Base-by-base conservation (phyloP, 2,329 filamentous ascomycete species). In the Helminthosporium solani region DNA sequence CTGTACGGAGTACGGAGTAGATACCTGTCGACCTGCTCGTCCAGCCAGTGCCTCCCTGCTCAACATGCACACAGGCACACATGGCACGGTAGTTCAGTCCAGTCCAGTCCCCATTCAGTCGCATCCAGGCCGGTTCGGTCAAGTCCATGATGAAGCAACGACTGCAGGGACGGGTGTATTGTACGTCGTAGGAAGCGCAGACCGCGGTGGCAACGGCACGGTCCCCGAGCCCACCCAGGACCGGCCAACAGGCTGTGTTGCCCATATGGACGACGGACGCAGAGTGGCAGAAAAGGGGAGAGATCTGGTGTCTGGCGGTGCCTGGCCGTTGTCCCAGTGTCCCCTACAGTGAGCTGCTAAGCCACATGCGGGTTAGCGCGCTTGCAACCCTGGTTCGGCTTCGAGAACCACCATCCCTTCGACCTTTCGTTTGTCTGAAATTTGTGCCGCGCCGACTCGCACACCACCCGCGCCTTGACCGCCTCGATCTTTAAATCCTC, bases 401-500 rank as follows among this genome's bases (percentile, higher is more conserved):
- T 20, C 35, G 11, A 5, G 19, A 27, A 44, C 42, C 28, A 36
- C 35, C 40, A 28, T 28, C 7, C 28, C 46, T 30, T 44, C 34
- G 28, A 14, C 28, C 35, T 27, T 38, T 38, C 23, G 20, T 38
- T 38, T 23, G 12, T 23, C 7, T 25, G 14, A 31, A 14, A 5
- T 31, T 6, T 27, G 25, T 12, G 25, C 25, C 25, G 25, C 25
- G 12, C 25, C n/a, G 9, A 25, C 5, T 25, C 9, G 4, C 34
- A 16, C 11, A 20, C 9, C 36, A 14, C 12, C 42, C 21, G 12
- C 38, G 34, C 33, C 20, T 19, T 44, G 34, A 51, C 48, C 48
- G 48, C 48, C 48, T 45, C 23, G 21, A 31, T 21, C 33, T 51
- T 47, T 42, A 51, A 47, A 47, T 7, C 21, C 35, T 25, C 33